These are phyloP conservation scores for Linum trigynum DNA, from an alignment of 345 rosid species.

Conservation along the genomic window DNA sequence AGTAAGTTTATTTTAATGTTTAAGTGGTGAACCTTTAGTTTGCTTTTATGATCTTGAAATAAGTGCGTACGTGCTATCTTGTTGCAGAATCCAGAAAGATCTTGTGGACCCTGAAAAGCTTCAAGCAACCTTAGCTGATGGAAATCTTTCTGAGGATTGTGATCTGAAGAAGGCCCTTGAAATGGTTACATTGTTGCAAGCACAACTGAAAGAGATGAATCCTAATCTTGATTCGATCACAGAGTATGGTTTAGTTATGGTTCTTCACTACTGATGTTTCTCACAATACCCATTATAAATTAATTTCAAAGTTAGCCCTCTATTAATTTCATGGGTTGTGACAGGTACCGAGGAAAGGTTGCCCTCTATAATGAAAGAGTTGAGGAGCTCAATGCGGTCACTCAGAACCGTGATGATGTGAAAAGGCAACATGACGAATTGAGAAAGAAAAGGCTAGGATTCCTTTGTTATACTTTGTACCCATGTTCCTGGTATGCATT, in stretches of 20 bases:
- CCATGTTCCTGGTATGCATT: not conserved
- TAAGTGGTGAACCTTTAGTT: constrained; percentile 2
- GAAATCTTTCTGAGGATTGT: constrained; percentile 42
- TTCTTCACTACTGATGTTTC: not conserved
- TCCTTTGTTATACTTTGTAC: not conserved
- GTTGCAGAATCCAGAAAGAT: constrained; percentile 81
- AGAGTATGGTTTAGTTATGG: constrained; percentile 40
- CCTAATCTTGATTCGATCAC: constrained; percentile 96
- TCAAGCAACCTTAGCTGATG: constrained; percentile 60
- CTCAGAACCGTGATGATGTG: constrained; percentile 72
- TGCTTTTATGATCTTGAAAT: constrained; percentile 7
- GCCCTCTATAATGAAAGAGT: constrained; percentile 69
- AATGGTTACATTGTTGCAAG: constrained; percentile 68
- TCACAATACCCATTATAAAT: not conserved
- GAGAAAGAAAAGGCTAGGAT: constrained; percentile 69
- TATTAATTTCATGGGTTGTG: constrained; percentile 3
- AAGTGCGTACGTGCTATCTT: constrained; percentile 14
- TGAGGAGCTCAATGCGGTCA: constrained; percentile 63
- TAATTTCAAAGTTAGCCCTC: not conserved
- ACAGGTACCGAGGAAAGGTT: constrained; percentile 71
- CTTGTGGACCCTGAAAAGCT: constrained; percentile 84
- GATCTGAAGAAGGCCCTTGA: constrained; percentile 69
- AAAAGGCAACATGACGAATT: constrained; percentile 79
- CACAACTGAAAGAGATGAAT: constrained; percentile 84
- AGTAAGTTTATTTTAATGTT: constrained; percentile 39